Evolutionary conservation across 192 early-diverging fungal genomes (phyloP).

Genomic region (Helicostylum pulchrum): DNA sequence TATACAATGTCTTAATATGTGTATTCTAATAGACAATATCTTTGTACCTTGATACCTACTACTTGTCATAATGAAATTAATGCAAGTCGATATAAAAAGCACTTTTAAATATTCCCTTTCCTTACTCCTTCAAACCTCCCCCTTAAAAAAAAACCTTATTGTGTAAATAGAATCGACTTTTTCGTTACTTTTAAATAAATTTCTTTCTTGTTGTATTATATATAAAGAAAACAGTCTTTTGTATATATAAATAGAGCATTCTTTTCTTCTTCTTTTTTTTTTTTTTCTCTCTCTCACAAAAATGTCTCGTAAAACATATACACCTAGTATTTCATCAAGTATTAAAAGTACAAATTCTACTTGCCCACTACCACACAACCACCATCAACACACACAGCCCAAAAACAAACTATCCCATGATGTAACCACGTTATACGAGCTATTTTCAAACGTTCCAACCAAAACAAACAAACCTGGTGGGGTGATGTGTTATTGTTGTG

Average conservation of each 20-base stretch:
- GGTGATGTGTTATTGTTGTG: too few relatives aligned
- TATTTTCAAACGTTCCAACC: too few relatives aligned
- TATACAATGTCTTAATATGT: background rate
- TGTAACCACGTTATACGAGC: too few relatives aligned
- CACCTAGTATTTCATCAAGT: too few relatives aligned
- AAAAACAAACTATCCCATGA: too few relatives aligned
- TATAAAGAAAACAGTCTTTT: background rate
- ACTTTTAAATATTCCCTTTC: slow-evolving; percentile 15
- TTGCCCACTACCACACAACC: background rate
- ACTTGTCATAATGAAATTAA: slow-evolving; percentile 2
- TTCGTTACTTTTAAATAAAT: too few relatives aligned
- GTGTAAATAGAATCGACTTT: background rate
- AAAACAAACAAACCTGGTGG: too few relatives aligned
- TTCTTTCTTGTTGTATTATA: background rate
- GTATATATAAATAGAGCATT: background rate
- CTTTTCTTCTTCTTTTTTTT: background rate
- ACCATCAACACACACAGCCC: too few relatives aligned
- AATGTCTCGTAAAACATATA: too few relatives aligned
- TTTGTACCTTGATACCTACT: slow-evolving; percentile 4
- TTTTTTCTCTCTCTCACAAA: background rate
- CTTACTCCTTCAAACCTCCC: background rate
- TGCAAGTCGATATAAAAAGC: slow-evolving; percentile 25
- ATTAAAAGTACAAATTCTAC: background rate
- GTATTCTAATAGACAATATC: background rate
- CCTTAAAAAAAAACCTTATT: background rate